Conservation (phyloP, 2,329 filamentous ascomycete species). For the Scolecobasidium constrictum region DNA sequence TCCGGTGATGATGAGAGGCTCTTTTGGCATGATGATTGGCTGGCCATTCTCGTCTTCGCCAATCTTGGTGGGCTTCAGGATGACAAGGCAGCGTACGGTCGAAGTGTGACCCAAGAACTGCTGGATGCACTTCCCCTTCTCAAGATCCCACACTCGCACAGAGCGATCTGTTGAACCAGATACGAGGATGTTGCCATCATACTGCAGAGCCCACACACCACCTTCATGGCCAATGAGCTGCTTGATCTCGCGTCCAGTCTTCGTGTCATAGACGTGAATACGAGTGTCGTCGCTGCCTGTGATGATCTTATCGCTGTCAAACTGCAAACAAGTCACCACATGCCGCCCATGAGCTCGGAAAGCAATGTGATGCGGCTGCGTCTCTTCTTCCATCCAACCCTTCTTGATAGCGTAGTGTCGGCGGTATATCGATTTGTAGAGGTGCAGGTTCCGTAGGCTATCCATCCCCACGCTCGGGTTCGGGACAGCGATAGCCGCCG, state of each 20-base stretch:
- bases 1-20: conserved; percentile 93
- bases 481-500: conserved; percentile 71
- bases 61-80: conserved; percentile 75
- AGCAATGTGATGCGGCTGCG: conserved; percentile 81
- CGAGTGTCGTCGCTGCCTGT: conserved; percentile 96
- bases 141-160: conserved; percentile 99
- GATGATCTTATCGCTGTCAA: conserved; percentile 95
- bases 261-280: conserved; percentile 96
- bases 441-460: conserved; percentile 70
- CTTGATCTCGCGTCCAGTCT: conserved; percentile 74
- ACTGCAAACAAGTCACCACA: conserved; percentile 95
- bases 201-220: conserved; percentile 94
- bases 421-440: conserved; percentile 94
- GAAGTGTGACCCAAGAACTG: conserved; percentile 97
- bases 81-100: conserved; percentile 90
- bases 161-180: conserved; percentile 94
- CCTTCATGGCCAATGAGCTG: conserved; percentile 90
- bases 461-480: conserved; percentile 71
- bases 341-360: conserved; percentile 94
- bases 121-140: conserved; percentile 82
- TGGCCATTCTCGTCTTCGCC: conserved; percentile 61
- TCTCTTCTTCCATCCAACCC: conserved; percentile 78
- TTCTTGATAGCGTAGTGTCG: conserved; percentile 83
- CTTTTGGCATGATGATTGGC: conserved; percentile 80
- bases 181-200: conserved; percentile 87